Evolutionary conservation across 2,329 filamentous ascomycete species (phyloP).

Genomic region (Alternaria rosae): DNA sequence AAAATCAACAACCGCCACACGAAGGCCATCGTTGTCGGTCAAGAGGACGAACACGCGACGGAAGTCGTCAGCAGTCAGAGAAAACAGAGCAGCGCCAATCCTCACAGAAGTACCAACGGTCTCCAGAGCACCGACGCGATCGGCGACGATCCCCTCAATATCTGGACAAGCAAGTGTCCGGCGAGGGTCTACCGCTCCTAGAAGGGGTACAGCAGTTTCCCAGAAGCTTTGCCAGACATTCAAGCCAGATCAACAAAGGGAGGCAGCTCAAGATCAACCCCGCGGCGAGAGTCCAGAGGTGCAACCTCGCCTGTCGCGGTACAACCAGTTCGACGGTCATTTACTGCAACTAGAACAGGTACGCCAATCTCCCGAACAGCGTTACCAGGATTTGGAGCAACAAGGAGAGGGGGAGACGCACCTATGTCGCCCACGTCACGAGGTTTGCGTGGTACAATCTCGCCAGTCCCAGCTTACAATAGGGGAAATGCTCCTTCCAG

Average conservation of each 20-base stretch:
- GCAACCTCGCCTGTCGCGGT: not conserved
- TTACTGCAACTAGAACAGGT: not conserved
- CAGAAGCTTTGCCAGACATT: not conserved
- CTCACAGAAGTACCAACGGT: not conserved
- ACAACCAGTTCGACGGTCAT: not conserved
- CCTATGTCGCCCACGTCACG: not conserved
- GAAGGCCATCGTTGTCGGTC: constrained; percentile 15
- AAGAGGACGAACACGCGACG: constrained; percentile 8
- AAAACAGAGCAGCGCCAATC: not conserved
- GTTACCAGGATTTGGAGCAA: not conserved
- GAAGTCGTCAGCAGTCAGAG: constrained; percentile 3
- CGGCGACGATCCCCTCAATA: not conserved
- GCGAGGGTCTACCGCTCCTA: not conserved
- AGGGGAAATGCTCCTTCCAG: no score
- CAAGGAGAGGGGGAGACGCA: not conserved
- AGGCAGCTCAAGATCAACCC: not conserved
- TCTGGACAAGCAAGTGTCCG: not conserved
- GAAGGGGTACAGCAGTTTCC: not conserved
- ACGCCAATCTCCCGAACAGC: not conserved
- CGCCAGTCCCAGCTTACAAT: not conserved
- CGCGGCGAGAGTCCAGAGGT: not conserved
- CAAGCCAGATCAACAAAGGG: not conserved
- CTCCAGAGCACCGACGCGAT: constrained; percentile 1
- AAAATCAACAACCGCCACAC: not conserved
- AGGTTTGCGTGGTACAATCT: not conserved